Evolutionary conservation across 192 early-diverging fungal genomes (phyloP).

Genomic region (Gaertneriomyces sp.): DNA sequence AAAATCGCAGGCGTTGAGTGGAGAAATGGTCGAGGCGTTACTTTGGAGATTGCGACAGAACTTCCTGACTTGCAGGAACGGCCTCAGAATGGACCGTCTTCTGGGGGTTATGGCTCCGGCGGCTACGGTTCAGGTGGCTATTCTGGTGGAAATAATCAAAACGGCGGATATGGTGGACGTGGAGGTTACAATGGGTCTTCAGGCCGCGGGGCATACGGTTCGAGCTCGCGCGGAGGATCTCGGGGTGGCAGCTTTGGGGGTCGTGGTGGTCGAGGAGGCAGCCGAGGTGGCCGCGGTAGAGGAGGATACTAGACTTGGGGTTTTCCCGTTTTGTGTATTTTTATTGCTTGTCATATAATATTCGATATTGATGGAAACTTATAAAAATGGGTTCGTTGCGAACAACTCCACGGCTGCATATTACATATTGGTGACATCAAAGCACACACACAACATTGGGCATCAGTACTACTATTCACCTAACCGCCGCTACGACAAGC

Average conservation of each 20-base stretch:
- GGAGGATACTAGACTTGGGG: constrained; percentile 9
- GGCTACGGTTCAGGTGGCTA: constrained; percentile 33
- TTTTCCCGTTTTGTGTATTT: neutral
- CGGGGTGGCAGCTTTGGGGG: constrained; percentile 27
- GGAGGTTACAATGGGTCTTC: constrained; percentile 40
- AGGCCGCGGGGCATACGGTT: constrained; percentile 48
- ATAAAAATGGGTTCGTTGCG: no score
- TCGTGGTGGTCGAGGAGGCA: constrained; percentile 25
- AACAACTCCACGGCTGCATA: no score
- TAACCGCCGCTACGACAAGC: no score
- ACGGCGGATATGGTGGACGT: constrained; percentile 30
- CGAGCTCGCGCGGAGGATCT: constrained; percentile 42
- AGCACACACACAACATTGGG: no score
- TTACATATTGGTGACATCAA: no score
- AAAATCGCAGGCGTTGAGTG: constrained; percentile 68
- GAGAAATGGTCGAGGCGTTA: constrained; percentile 61
- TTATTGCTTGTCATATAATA: no score
- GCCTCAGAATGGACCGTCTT: neutral
- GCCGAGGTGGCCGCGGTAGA: constrained; percentile 10
- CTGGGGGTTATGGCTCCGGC: constrained; percentile 41
- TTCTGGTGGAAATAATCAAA: constrained; percentile 15
- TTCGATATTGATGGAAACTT: no score
- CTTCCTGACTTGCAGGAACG: constrained; percentile 76
- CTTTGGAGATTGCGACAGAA: constrained; percentile 63
- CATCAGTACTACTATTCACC: no score